Conservation (phyloP, 495 filamentous ascomycete genomes). For the Arthonia radiata region DNA sequence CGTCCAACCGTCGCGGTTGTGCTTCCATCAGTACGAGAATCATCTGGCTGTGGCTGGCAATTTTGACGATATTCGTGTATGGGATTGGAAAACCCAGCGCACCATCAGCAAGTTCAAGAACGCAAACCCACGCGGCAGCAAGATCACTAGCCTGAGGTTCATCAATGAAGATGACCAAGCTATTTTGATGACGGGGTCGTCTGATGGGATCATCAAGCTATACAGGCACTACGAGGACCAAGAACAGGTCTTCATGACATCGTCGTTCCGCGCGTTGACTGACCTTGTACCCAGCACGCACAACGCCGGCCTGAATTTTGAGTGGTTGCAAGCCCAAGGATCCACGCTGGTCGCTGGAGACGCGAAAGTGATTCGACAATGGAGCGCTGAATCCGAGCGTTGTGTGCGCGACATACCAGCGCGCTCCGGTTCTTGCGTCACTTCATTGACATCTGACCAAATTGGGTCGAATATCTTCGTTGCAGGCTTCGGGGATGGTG, state of each 20-base stretch:
- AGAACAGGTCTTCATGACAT: constrained; percentile 57
- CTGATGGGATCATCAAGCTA: constrained; percentile 82
- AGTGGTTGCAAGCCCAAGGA: constrained; percentile 96
- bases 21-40: constrained; percentile 94
- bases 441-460: constrained; percentile 84
- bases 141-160: constrained; percentile 81
- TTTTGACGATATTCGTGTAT: constrained; percentile 65
- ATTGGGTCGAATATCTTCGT: constrained; percentile 90
- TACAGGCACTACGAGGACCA: constrained; percentile 69
- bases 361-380: constrained; percentile 82
- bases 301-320: constrained; percentile 85
- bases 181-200: constrained; percentile 78
- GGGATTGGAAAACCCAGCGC: constrained; percentile 64
- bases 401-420: constrained; percentile 85
- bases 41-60: constrained; percentile 89
- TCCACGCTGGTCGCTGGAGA: constrained; percentile 86
- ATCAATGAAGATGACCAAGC: constrained; percentile 98
- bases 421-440: constrained; percentile 85
- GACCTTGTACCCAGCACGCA: constrained; percentile 79
- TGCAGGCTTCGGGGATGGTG: constrained; percentile 92
- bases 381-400: constrained; percentile 82
- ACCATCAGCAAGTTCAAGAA: constrained; percentile 74
- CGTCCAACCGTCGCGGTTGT: constrained; percentile 71
- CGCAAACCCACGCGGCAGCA: constrained; percentile 70
- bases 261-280: constrained; percentile 72